A percentile compares a stretch with the other conserved stretches of the same genome.
These are phyloP conservation scores for Dipteronia sinensis DNA, from an alignment of 345 rosid genomes.

Conservation along the genomic window DNA sequence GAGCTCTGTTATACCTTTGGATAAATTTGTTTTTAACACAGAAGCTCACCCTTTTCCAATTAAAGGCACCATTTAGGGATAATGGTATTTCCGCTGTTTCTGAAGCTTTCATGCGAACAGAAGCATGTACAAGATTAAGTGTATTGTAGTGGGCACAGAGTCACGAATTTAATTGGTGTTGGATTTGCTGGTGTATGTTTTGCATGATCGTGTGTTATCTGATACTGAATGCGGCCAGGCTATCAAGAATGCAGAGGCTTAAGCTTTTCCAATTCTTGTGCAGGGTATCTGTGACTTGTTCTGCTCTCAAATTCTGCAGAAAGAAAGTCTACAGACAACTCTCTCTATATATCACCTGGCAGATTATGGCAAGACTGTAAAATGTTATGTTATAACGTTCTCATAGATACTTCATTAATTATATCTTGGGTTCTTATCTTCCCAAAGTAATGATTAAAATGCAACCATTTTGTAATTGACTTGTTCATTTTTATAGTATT, in stretches of 20 bases:
- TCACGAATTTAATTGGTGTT: background rate
- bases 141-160: conserved; percentile 1
- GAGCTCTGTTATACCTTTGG: conserved; percentile 69
- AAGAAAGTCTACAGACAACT: conserved; percentile 9
- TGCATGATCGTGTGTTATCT: conserved; percentile 3
- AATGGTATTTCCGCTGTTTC: conserved; percentile 6
- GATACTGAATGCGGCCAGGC: conserved; percentile 15
- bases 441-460: conserved; percentile 17
- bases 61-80: conserved; percentile 33
- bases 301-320: conserved; percentile 12
- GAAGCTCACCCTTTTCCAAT: conserved; percentile 96
- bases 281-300: background rate
- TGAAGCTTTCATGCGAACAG: conserved; percentile 13
- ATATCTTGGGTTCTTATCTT: conserved; percentile 6
- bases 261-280: background rate
- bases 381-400: conserved; percentile 18
- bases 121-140: conserved; percentile 16
- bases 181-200: conserved; percentile 2
- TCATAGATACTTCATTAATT: background rate
- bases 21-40: conserved; percentile 84
- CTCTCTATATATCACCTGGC: background rate
- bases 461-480: conserved; percentile 28
- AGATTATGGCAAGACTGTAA: conserved; percentile 11
- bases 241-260: conserved; percentile 14
- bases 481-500: conserved; percentile 18